Conservation (phyloP, 768 basidiomycete genomes). For the Boletus tylopilopsis region DNA sequence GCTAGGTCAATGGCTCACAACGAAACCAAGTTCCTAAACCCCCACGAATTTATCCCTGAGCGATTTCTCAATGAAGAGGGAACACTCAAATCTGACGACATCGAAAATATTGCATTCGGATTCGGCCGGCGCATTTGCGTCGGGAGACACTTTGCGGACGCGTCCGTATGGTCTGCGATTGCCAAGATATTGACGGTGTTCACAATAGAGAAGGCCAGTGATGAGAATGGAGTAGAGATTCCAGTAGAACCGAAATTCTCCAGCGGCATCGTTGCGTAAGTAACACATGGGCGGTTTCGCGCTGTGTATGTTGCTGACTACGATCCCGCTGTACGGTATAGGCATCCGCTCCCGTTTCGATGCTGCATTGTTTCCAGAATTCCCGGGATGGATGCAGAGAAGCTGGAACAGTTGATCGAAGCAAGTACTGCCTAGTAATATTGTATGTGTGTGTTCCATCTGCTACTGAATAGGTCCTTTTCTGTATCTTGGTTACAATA, state of each 20-base stretch:
- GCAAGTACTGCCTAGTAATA: constrained; percentile 7
- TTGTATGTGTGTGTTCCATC: no score
- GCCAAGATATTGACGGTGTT: constrained; percentile 17
- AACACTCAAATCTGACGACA: constrained; percentile 12
- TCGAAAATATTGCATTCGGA: constrained; percentile 17
- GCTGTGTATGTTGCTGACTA: neutral
- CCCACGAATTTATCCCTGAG: constrained; percentile 38
- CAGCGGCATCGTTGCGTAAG: constrained; percentile 11
- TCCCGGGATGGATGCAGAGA: constrained; percentile 3
- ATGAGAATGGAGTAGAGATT: constrained; percentile 19
- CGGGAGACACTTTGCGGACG: constrained; percentile 25
- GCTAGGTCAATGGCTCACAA: constrained; percentile 23
- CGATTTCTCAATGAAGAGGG: constrained; percentile 34
- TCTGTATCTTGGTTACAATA: neutral
- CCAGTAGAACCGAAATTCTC: constrained; percentile 12
- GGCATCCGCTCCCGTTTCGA: constrained; percentile 17
- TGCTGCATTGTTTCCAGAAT: constrained; percentile 13
- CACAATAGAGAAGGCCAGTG: constrained; percentile 13
- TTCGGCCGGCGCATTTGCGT: constrained; percentile 31
- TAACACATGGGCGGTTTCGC: neutral
- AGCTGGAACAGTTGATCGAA: constrained; percentile 11
- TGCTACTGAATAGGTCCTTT: neutral
- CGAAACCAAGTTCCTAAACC: constrained; percentile 34
- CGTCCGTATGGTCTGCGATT: constrained; percentile 23
- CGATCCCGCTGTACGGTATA: neutral